phyloP scores from a whole-genome alignment of 495 filamentous ascomycete species.

The Penicillium ochrochloron region DNA sequence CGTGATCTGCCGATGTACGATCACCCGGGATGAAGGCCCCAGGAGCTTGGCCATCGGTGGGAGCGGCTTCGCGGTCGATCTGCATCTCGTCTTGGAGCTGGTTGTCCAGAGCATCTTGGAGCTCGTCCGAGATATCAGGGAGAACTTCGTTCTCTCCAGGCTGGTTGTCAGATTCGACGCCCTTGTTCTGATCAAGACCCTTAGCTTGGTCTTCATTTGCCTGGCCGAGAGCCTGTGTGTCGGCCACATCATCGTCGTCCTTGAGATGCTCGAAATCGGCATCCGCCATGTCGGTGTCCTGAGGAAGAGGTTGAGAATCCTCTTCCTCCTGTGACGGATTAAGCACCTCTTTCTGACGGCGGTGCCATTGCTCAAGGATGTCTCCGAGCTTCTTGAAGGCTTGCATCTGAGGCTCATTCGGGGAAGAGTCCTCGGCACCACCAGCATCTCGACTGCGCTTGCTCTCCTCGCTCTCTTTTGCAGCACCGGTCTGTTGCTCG shows the following conservation, averaged over 20 bases:
- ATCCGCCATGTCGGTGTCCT: slow-evolving; percentile 68
- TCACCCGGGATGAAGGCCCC: slow-evolving; percentile 49
- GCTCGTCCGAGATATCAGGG: slow-evolving; percentile 63
- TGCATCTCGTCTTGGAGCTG: slow-evolving; percentile 55
- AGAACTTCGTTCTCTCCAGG: slow-evolving; percentile 56
- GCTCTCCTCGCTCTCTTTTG: slow-evolving; percentile 52
- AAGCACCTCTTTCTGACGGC: slow-evolving; percentile 77
- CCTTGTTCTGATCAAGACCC: slow-evolving; percentile 82
- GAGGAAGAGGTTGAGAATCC: slow-evolving; percentile 52
- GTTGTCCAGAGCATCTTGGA: slow-evolving; percentile 55
- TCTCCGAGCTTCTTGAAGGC: slow-evolving; percentile 94
- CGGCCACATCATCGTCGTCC: slow-evolving; percentile 75
- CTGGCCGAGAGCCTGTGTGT: slow-evolving; percentile 88
- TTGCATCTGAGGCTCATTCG: slow-evolving; percentile 58
- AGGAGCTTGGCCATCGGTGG: slow-evolving; percentile 45
- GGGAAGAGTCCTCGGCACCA: slow-evolving; percentile 45
- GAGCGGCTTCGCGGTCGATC: slow-evolving; percentile 42
- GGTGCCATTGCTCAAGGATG: slow-evolving; percentile 91
- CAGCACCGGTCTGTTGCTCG: slow-evolving; percentile 46
- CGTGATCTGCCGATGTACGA: slow-evolving; percentile 38
- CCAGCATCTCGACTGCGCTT: slow-evolving; percentile 48
- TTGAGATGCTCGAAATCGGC: slow-evolving; percentile 89
- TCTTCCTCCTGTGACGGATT: slow-evolving; percentile 67
- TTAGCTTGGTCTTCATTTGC: slow-evolving; percentile 84
- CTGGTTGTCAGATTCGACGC: slow-evolving; percentile 71